These are phyloP conservation scores for Tetrahymena elliotti DNA, from an alignment of 73 alveolate genomes.

Conservation along the genomic window DNA sequence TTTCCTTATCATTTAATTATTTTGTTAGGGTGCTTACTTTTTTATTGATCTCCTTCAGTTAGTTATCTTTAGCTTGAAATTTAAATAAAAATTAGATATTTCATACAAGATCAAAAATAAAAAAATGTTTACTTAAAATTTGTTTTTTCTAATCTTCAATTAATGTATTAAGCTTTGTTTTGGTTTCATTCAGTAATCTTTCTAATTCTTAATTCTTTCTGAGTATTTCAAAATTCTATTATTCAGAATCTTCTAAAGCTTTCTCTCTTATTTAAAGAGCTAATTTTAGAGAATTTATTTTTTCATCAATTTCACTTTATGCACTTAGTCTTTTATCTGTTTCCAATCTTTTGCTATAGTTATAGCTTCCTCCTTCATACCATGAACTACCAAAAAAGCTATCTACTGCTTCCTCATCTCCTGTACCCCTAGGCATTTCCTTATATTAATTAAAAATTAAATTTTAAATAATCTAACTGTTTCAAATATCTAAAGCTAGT, in stretches of 20 bases:
- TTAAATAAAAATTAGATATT: not conserved
- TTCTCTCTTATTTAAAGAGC: slow-evolving; percentile 5
- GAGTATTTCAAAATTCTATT: not conserved
- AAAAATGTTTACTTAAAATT: not conserved
- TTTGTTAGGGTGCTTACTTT: slow-evolving; percentile 2
- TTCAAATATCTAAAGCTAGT: no score
- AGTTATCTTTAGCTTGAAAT: slow-evolving; percentile 1
- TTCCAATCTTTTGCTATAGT: not conserved
- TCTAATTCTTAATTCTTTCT: slow-evolving; percentile 6
- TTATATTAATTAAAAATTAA: not conserved
- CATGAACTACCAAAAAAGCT: slow-evolving; percentile 30
- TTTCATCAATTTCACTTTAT: slow-evolving; percentile 3
- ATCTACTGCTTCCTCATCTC: slow-evolving; percentile 23
- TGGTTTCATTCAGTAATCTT: not conserved
- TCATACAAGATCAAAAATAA: not conserved
- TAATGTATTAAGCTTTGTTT: not conserved
- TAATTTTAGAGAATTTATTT: slow-evolving; percentile 3
- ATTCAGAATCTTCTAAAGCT: slow-evolving; percentile 19
- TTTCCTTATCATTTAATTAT: slow-evolving; percentile 2
- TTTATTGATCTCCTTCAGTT: slow-evolving; percentile 1
- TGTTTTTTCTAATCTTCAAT: slow-evolving; percentile 2
- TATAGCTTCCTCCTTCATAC: slow-evolving; percentile 26
- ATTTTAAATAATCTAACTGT: not conserved
- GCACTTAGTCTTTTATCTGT: slow-evolving; percentile 14
- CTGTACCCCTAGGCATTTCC: slow-evolving; percentile 22